These are phyloP conservation scores for Neonectria hederae DNA, from an alignment of 2,329 filamentous ascomycete species.

Conservation along the genomic window DNA sequence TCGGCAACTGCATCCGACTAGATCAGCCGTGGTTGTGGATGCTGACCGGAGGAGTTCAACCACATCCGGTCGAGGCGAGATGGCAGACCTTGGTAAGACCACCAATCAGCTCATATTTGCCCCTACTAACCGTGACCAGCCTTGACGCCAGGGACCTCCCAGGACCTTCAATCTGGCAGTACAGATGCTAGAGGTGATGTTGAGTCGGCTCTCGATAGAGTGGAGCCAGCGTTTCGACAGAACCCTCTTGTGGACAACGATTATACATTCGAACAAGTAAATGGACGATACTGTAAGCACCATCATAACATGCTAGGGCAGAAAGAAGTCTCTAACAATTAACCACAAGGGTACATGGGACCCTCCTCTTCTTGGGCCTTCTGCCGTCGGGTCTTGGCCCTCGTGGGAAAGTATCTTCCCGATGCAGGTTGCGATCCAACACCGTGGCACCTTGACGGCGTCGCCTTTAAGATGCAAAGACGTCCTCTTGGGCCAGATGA, in stretches of 20 bases:
- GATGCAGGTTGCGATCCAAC: conserved; percentile 34
- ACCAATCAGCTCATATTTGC: background rate
- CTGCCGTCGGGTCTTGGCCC: conserved; percentile 36
- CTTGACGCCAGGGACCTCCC: conserved; percentile 12
- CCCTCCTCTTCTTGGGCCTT: conserved; percentile 41
- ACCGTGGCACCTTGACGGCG: conserved; percentile 42
- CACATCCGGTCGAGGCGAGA: background rate
- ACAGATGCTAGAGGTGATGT: background rate
- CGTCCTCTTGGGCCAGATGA: conserved; percentile 34
- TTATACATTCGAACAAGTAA: conserved; percentile 35
- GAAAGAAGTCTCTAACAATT: background rate
- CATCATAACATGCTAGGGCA: rapidly evolving
- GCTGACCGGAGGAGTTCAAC: background rate
- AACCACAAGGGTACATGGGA: conserved; percentile 38
- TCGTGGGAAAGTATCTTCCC: conserved; percentile 39
- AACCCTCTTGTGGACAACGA: conserved; percentile 40
- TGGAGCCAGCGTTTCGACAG: conserved; percentile 38
- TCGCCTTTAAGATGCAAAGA: conserved; percentile 37
- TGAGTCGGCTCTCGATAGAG: conserved; percentile 20
- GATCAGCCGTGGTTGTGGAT: background rate
- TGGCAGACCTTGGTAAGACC: background rate
- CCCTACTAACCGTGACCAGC: background rate
- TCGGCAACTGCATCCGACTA: background rate
- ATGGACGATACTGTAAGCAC: conserved; percentile 33
- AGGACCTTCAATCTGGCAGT: conserved; percentile 18